Evolutionary conservation across 805 yeast genomes (phyloP), one percentile per base, ranked within the genome.

Genomic region (Starmerella geochares): DNA sequence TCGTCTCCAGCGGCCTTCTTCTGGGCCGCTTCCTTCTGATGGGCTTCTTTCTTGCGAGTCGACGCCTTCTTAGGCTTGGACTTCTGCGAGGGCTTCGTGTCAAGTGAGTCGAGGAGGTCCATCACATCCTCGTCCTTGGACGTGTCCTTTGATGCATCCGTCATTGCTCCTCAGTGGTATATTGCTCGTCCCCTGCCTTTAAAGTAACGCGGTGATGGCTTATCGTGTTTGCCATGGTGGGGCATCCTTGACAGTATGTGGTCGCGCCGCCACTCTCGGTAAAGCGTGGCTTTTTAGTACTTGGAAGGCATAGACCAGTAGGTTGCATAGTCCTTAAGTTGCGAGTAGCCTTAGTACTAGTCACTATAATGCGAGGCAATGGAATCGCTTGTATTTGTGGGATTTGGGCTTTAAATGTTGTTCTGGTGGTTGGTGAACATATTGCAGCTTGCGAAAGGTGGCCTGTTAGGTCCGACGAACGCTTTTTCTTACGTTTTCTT

Each of bases 101-200:
- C 69, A 10, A 69, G 60, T 10, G 71, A 65, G 47, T 69, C 70
- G 29, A 69, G 62, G 51, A 69, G 59, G 46, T 69, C 66, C 57
- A 69, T 49, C 21, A 69, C 72, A 51, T 70, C 71, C 47, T 69
- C 58, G 16, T 44, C 51, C 27, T 46, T 45, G 8, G n/a, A 69
- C 25, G 39, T 19, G 25, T 36, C 37, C 37, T 33, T 33, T 9
- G n/a, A 11, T 9, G 40, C 17, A 14, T 37, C 42, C 20, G 42
- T 19, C 42, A 38, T 38, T 38, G 28, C n/a, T 38, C 19, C 20
- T 36, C 39, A 21, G 9, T 19, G 11, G n/a, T 21, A 16, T 9
- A 6, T 13, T 36, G n/a, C 39, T 36, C 16, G 25, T 36, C 8
- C 8, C 16, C 39, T 36, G 38, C 38, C 10, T 4, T 14, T 11